Base-by-base conservation (phyloP, 202 grass and related monocot genomes). In the Eragrostis tef region DNA sequence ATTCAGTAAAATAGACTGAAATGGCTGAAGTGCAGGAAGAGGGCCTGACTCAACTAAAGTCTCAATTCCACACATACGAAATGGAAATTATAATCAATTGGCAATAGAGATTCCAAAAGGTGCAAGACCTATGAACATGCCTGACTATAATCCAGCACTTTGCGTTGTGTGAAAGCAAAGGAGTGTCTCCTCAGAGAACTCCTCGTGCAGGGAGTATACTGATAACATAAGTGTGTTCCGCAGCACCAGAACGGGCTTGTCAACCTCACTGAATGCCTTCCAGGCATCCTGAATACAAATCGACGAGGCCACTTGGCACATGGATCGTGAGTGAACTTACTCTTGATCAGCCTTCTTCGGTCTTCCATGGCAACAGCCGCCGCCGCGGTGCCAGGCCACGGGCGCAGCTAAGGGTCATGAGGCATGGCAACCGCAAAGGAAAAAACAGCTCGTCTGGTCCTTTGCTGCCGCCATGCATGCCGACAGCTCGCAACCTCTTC, bases 141-240 rank as follows among this genome's bases (percentile, higher is more conserved):
- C n/a, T n/a, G n/a, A n/a, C n/a, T n/a, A n/a, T n/a, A 64, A 78
- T 34, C 75, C 26, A 78, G 59, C 59, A 36, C 59, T 64, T 64
- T 78, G 75, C 75, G 64, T 77, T 77, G 58, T 11, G 5, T 6
- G 9, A 11, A 77, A 77, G 43, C 42, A 77, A 64, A 31, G 24
- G 11, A 77, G 58, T 48, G 74, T 58, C 22, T 77, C 58, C 58
- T 77, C 74, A 14, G 58, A 77, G 15, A 63, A 61, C 5, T 64
- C 22, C 43, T 77, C 16, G 6, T 77, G 74, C 58, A 77, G 47
- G 10, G 43, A 64, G 24, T 77, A 77, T 62, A 15, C 74, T 8
- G 25, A 78, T 78, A 78, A n/a, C n/a, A n/a, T 78, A 36, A 78
- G 60, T 34, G 59, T 78, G 75, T 78, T 78, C 44, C 75, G 65